Conservation (phyloP, 768 basidiomycete species). For the Kwoniella sp. region DNA sequence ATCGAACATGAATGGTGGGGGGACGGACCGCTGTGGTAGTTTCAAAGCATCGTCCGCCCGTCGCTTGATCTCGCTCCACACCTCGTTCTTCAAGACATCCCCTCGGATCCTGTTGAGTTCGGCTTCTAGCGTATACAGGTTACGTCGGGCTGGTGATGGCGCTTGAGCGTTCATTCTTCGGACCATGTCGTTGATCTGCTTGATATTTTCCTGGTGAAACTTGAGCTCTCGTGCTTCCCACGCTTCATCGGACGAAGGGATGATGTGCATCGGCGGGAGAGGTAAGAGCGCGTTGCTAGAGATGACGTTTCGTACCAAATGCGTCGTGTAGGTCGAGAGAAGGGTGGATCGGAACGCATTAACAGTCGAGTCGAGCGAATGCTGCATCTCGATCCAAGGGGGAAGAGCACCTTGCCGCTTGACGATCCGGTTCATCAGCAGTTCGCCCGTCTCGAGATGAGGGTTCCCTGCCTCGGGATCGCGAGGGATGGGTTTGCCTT, state of each 20-base stretch:
- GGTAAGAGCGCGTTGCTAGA: constrained; percentile 50
- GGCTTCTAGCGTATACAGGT: constrained; percentile 57
- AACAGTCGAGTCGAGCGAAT: constrained; percentile 65
- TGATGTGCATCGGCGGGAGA: constrained; percentile 45
- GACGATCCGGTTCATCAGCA: constrained; percentile 76
- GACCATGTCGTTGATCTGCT: constrained; percentile 69
- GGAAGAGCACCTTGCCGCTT: constrained; percentile 76
- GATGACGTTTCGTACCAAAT: constrained; percentile 59
- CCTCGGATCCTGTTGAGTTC: constrained; percentile 55
- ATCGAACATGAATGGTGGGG: constrained; percentile 15
- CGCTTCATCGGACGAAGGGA: constrained; percentile 54
- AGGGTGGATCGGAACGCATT: constrained; percentile 63
- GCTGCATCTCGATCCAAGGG: constrained; percentile 79
- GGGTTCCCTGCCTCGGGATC: constrained; percentile 58
- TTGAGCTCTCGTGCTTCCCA: constrained; percentile 67
- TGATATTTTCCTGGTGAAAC: constrained; percentile 66
- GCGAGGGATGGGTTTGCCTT: constrained; percentile 57
- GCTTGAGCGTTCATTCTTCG: constrained; percentile 76
- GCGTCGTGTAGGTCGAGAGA: constrained; percentile 69
- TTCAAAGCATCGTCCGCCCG: constrained; percentile 23
- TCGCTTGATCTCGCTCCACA: constrained; percentile 34
- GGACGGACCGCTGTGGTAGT: neutral
- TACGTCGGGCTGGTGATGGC: constrained; percentile 69
- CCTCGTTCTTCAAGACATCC: constrained; percentile 21
- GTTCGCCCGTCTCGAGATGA: constrained; percentile 71